Evolutionary conservation across 495 filamentous ascomycete genomes (phyloP), one percentile per base, ranked within the genome.

Genomic region (Usnea hakonensis): DNA sequence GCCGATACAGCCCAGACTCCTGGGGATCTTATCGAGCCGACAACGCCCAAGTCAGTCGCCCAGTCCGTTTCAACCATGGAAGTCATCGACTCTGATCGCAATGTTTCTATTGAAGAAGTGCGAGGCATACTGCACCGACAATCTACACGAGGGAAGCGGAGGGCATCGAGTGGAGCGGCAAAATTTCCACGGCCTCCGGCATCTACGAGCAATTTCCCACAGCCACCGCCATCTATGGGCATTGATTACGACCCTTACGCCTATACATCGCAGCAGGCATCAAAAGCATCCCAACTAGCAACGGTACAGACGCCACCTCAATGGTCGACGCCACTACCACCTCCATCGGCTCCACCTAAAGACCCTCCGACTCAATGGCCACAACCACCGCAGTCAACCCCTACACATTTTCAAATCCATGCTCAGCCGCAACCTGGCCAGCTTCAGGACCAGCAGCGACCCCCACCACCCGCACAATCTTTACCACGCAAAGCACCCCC

Each of bases 1-100:
- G 72, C 71, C 14, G 78, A 81, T 56, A 59, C 69, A 7, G 66
- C 69, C 40, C 71, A 75, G 32, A 72, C 77, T 53, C 58, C 61
- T 16, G 48, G 26, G 17, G 60, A 64, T 53, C 40, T 57, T 10
- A 57, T 60, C 19, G 59, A 67, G 28, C 58, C 64, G 2, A 35
- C 62, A 53, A 59, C 65, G 14, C 62, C 67, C 35, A 60, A 58
- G 26, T 61, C 67, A 28, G 26, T 61, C 28, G 52, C 58, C 16
- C 64, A 50, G 19, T 54, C 60, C 9, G 41, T 46, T 23, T 61
- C 62, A 9, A 60, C 56, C 23, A 44, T 44, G 33, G 60, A 65
- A 5, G 21, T 26, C 41, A 54, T 23, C 65, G 67, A 64, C 28
- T 56, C 40, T 6, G 58, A 70, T 11, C 66, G 75, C 2, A 67